Conservation (phyloP, 2,329 filamentous ascomycete genomes). For the Incumbomyces lentus region DNA sequence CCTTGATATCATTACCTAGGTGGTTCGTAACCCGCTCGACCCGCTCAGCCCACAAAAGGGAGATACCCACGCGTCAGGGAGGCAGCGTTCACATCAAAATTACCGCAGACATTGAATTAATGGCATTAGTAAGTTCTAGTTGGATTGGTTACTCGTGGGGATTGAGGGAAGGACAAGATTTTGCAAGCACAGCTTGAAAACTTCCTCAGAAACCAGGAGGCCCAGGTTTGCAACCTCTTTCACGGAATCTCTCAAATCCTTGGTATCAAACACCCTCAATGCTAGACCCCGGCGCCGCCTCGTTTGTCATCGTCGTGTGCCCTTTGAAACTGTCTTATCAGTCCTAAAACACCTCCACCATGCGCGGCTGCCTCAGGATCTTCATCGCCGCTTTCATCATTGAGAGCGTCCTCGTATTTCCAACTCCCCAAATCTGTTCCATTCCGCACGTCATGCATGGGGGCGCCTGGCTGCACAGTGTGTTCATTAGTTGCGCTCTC, state of each 20-base stretch:
- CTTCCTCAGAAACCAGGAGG: not conserved
- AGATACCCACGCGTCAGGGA: too few species aligned
- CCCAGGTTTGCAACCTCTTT: not conserved
- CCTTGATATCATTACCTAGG: too few species aligned
- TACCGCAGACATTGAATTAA: too few species aligned
- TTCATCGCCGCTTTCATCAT: conserved; percentile 36
- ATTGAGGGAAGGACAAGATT: not conserved
- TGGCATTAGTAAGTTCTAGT: too few species aligned
- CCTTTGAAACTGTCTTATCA: conserved; percentile 58
- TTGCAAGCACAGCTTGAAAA: not conserved
- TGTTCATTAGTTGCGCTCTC: conserved; percentile 2
- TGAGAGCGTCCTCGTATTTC: conserved; percentile 27
- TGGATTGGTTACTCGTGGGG: too few species aligned
- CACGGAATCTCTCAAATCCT: not conserved
- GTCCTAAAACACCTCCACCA: conserved; percentile 49
- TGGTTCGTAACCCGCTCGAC: too few species aligned
- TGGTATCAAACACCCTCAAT: not conserved
- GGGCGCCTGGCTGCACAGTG: not conserved
- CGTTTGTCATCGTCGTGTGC: conserved; percentile 39
- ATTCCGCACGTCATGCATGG: not conserved
- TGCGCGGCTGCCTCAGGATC: conserved; percentile 36
- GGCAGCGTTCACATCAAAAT: too few species aligned
- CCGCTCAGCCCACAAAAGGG: too few species aligned
- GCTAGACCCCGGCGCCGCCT: conserved; percentile 6
- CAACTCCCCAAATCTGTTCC: conserved; percentile 26